Percentiles rank a stretch among this genome's conserved stretches.
Conservation (phyloP, 208 protist genomes). For the Borovskyia barvae region DNA sequence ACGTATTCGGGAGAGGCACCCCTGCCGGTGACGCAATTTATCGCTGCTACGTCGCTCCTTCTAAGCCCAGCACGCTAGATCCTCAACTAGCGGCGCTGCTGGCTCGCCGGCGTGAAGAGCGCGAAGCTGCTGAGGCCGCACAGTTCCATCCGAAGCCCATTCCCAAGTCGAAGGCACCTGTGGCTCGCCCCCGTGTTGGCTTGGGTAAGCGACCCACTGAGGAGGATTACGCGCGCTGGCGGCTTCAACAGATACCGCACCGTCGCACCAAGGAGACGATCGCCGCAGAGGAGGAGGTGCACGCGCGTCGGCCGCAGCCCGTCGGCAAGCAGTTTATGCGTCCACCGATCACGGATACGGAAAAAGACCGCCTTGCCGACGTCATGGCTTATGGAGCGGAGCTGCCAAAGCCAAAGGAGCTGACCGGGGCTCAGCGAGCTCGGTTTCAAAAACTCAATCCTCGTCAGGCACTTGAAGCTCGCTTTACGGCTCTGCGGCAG, state of each 20-base stretch:
- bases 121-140: slow-evolving; percentile 61
- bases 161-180: slow-evolving; percentile 75
- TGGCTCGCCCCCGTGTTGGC: slow-evolving; percentile 66
- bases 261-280: slow-evolving; percentile 56
- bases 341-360: slow-evolving; percentile 56
- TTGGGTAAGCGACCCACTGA: slow-evolving; percentile 28
- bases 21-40: slow-evolving; percentile 87
- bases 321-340: slow-evolving; percentile 27
- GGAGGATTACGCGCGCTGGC: slow-evolving; percentile 62
- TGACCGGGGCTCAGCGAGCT: slow-evolving; percentile 66
- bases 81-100: slow-evolving; percentile 64
- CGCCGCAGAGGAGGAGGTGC: slow-evolving; percentile 36
- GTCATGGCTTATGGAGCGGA: slow-evolving; percentile 80
- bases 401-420: slow-evolving; percentile 48
- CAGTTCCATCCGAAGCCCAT: slow-evolving; percentile 69
- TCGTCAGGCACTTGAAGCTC: slow-evolving; percentile 53
- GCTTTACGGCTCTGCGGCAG: slow-evolving; percentile 50
- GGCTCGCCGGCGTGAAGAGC: slow-evolving; percentile 50
- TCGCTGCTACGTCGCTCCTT: slow-evolving; percentile 71
- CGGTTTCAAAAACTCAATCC: slow-evolving; percentile 51
- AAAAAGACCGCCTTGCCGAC: slow-evolving; percentile 82
- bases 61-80: slow-evolving; percentile 80
- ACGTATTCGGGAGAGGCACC: slow-evolving; percentile 85
- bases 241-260: slow-evolving; percentile 68
- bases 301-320: slow-evolving; percentile 16